Evolutionary conservation across 306 rosid genomes (phyloP).

Genomic region (Quillaja saponaria): DNA sequence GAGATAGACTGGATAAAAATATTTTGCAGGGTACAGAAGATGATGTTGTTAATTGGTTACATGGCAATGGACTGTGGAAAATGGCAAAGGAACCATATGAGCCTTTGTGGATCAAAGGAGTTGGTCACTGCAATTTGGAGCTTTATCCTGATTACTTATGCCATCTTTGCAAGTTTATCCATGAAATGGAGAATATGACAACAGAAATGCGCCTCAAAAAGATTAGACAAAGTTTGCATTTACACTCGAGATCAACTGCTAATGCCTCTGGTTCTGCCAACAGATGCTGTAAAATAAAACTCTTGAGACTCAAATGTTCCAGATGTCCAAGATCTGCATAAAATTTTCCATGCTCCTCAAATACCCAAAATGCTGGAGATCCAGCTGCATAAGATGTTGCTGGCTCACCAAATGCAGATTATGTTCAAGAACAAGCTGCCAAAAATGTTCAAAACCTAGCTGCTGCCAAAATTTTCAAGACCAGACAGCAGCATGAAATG

Average conservation of each 20-base stretch:
- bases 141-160: constrained; percentile 93
- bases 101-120: constrained; percentile 96
- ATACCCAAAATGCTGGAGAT: constrained; percentile 41
- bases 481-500: constrained; percentile 51
- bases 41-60: constrained; percentile 89
- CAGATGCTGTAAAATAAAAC: constrained; percentile 46
- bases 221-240: constrained; percentile 48
- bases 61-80: constrained; percentile 85
- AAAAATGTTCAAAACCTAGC: constrained; percentile 35
- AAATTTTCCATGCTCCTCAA: constrained; percentile 44
- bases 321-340: constrained; percentile 36
- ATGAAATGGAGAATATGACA: constrained; percentile 83
- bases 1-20: constrained; percentile 31
- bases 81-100: constrained; percentile 88
- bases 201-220: constrained; percentile 67
- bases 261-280: constrained; percentile 7
- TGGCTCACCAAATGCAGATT: constrained; percentile 37
- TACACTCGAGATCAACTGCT: constrained; percentile 33
- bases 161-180: constrained; percentile 78
- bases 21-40: constrained; percentile 89
- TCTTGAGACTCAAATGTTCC: constrained; percentile 44
- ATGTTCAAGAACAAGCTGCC: constrained; percentile 29
- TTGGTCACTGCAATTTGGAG: constrained; percentile 98
- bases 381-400: constrained; percentile 47
- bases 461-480: constrained; percentile 38